phyloP scores from a whole-genome alignment of 768 basidiomycete genomes.

The Lenzites betulinus region DNA sequence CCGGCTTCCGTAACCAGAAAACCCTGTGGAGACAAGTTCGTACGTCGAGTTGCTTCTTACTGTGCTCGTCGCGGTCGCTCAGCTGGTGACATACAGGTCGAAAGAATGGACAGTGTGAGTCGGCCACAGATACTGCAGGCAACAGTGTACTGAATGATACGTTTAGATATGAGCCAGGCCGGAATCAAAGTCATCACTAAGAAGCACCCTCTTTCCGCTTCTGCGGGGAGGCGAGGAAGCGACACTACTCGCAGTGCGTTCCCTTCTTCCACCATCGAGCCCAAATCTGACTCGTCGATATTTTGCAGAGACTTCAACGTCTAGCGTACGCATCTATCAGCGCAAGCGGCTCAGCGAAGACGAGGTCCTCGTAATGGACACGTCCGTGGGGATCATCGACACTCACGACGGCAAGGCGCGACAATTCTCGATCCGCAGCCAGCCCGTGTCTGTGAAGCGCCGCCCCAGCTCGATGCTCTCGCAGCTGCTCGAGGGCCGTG shows the following conservation, averaged over 20 bases:
- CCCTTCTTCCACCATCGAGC: background rate
- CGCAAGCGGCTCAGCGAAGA: constrained; percentile 13
- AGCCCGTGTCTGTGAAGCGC: constrained; percentile 5
- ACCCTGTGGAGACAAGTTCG: constrained; percentile 21
- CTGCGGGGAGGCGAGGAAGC: background rate
- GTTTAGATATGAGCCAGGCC: constrained; percentile 11
- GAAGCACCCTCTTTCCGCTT: background rate
- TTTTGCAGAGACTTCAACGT: constrained; percentile 2
- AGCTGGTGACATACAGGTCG: background rate
- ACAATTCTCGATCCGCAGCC: constrained; percentile 5
- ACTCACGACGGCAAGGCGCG: constrained; percentile 5
- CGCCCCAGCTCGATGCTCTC: constrained; percentile 6
- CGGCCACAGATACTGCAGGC: too few species aligned
- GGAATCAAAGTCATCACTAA: constrained; percentile 10
- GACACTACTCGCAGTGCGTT: constrained; percentile 1
- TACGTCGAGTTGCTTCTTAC: background rate
- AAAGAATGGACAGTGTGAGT: background rate
- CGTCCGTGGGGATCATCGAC: constrained; percentile 11
- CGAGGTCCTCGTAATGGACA: constrained; percentile 9
- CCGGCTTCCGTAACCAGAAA: constrained; percentile 23
- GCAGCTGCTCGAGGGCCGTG: constrained; percentile 3
- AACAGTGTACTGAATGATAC: background rate
- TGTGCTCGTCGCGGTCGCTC: background rate
- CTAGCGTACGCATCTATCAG: constrained; percentile 19
- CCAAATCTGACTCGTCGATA: background rate